These are phyloP conservation scores for Ambrosia trifida DNA, from an alignment of 129 eudicot species.

Conservation along the genomic window DNA sequence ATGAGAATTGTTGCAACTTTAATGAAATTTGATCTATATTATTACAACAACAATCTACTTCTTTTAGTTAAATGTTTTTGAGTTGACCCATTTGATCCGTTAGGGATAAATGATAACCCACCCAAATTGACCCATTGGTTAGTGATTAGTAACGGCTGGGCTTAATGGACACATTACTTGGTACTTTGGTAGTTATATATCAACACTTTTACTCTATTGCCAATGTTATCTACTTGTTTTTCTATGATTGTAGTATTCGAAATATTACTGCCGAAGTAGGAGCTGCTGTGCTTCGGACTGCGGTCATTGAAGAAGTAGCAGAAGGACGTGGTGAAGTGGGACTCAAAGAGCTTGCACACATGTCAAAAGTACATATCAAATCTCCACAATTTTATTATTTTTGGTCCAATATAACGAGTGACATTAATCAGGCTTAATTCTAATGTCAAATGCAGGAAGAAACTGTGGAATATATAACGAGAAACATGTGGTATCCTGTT, in stretches of 20 bases:
- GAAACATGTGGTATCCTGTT: conserved; percentile 90
- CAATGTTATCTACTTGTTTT: not conserved
- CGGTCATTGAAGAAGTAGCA: conserved; percentile 74
- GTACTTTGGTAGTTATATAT: not conserved
- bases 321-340: conserved; percentile 92
- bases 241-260: conserved; percentile 66
- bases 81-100: not conserved
- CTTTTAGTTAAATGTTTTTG: not conserved
- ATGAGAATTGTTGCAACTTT: not conserved
- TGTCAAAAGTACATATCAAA: conserved; percentile 69
- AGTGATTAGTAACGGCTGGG: not conserved
- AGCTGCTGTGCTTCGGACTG: conserved; percentile 86
- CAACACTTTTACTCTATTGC: conserved; percentile 1
- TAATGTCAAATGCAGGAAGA: conserved; percentile 65
- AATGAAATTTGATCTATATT: not conserved
- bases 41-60: not conserved
- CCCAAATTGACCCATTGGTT: not conserved
- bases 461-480: conserved; percentile 56
- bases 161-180: not conserved
- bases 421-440: not conserved
- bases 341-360: conserved; percentile 61
- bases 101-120: not conserved
- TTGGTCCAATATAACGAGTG: not conserved
- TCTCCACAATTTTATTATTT: not conserved
- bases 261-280: conserved; percentile 95